A percentile compares a stretch with the other conserved stretches of the same genome.
Conservation (phyloP, 129 eudicot genomes). For the Artemisia argyi region DNA sequence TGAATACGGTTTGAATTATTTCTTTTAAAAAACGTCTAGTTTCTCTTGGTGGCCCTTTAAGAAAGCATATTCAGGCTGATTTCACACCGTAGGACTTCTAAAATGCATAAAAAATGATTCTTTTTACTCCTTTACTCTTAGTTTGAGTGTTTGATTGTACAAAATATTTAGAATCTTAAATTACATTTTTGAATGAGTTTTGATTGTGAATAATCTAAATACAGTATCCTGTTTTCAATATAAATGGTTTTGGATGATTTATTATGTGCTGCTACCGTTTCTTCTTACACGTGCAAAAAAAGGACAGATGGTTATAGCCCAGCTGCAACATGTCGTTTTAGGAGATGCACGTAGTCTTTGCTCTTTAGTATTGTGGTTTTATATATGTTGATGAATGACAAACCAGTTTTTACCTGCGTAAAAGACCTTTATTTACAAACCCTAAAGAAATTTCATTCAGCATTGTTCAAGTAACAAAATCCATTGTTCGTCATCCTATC, state of each 20-base stretch:
- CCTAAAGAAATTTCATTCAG: background rate
- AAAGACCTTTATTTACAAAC: background rate
- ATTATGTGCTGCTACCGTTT: too few species aligned
- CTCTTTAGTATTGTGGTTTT: background rate
- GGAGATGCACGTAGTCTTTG: slow-evolving; percentile 3
- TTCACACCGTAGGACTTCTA: slow-evolving; percentile 2
- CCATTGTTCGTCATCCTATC: background rate
- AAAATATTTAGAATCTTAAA: background rate
- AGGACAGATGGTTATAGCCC: background rate
- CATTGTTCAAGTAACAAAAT: slow-evolving; percentile 18
- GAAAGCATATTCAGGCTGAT: background rate
- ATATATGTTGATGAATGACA: background rate
- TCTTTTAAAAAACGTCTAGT: background rate
- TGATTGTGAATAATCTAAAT: slow-evolving; percentile 6
- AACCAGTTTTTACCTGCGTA: background rate
- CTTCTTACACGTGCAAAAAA: background rate
- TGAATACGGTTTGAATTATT: background rate
- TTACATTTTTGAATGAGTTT: background rate
- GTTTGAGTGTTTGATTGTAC: background rate
- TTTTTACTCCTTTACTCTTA: background rate
- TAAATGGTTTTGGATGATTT: background rate
- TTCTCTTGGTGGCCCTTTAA: background rate
- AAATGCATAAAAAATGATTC: background rate
- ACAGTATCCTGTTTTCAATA: background rate
- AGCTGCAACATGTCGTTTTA: background rate